These are phyloP conservation scores for Yarrowia deformans DNA, from an alignment of 805 yeast genomes.

Conservation along the genomic window DNA sequence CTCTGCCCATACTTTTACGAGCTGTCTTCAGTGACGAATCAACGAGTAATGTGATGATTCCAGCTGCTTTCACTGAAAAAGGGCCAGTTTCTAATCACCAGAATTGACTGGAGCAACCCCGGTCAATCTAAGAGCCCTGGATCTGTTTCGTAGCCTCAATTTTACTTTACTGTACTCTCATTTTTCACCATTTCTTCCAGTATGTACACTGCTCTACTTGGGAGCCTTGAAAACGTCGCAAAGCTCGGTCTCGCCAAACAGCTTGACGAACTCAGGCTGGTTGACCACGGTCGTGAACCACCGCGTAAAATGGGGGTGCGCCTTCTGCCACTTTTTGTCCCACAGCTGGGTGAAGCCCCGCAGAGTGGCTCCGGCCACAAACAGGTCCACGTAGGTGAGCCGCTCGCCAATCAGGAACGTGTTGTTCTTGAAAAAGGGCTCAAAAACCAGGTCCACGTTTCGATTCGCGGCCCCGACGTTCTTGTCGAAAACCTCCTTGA, in stretches of 20 bases:
- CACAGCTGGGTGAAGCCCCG: constrained; percentile 66
- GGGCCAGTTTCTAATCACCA: too few species aligned
- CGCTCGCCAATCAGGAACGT: constrained; percentile 77
- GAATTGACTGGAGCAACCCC: too few species aligned
- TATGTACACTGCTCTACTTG: not conserved
- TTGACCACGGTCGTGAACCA: constrained; percentile 68
- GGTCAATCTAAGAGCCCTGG: too few species aligned
- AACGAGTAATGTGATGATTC: too few species aligned
- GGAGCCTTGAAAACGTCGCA: constrained; percentile 29
- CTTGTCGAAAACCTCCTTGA: constrained; percentile 70
- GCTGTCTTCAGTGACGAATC: too few species aligned
- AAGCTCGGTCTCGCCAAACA: constrained; percentile 53
- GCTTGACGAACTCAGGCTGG: constrained; percentile 58
- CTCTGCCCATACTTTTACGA: too few species aligned
- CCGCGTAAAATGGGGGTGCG: constrained; percentile 68
- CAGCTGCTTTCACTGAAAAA: too few species aligned
- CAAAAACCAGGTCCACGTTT: constrained; percentile 56
- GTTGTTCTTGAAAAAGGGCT: constrained; percentile 63
- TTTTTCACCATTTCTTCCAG: not conserved
- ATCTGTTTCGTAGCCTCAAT: too few species aligned
- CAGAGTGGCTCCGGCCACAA: constrained; percentile 57
- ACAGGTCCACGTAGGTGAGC: constrained; percentile 69
- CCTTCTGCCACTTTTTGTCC: constrained; percentile 69
- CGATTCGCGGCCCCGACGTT: constrained; percentile 47
- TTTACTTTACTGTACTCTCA: not conserved